These are phyloP conservation scores for Penicillium griseofulvum DNA, from an alignment of 2,329 filamentous ascomycete species.

Conservation along the genomic window DNA sequence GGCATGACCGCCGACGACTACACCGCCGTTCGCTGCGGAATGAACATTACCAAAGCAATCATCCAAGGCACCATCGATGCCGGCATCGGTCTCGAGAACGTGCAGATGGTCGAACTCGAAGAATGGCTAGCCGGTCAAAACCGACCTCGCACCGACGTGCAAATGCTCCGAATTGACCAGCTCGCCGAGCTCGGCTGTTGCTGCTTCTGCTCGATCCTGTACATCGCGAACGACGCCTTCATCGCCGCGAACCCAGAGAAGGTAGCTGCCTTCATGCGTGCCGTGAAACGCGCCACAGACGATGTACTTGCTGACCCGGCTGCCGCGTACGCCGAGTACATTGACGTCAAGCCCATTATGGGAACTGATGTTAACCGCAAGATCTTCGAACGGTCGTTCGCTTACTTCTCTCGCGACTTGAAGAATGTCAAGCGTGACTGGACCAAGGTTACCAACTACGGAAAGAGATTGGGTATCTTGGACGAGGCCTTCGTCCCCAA, in stretches of 20 bases:
- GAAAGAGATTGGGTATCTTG: conserved; percentile 69
- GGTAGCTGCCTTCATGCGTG: conserved; percentile 66
- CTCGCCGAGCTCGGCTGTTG: conserved; percentile 77
- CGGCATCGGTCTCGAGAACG: conserved; percentile 74
- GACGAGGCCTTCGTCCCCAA: conserved; percentile 64
- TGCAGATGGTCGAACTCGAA: conserved; percentile 79
- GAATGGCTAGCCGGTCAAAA: conserved; percentile 67
- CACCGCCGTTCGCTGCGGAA: conserved; percentile 73
- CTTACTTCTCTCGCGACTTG: conserved; percentile 71
- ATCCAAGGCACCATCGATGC: conserved; percentile 71
- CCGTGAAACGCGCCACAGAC: conserved; percentile 72
- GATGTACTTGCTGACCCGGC: conserved; percentile 64
- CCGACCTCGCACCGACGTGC: conserved; percentile 64
- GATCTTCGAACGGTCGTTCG: conserved; percentile 76
- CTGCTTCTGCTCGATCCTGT: conserved; percentile 79
- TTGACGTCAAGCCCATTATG: conserved; percentile 71
- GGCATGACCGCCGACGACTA: conserved; percentile 71
- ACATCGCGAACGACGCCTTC: conserved; percentile 75
- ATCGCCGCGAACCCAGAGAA: conserved; percentile 64
- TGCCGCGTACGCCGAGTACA: conserved; percentile 65
- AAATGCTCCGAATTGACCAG: conserved; percentile 79
- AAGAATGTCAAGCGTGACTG: conserved; percentile 75
- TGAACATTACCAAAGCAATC: conserved; percentile 77
- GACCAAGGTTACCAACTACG: conserved; percentile 74
- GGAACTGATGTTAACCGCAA: conserved; percentile 67